phyloP scores from a whole-genome alignment of 306 rosid genomes.

The Quercus bicolor region DNA sequence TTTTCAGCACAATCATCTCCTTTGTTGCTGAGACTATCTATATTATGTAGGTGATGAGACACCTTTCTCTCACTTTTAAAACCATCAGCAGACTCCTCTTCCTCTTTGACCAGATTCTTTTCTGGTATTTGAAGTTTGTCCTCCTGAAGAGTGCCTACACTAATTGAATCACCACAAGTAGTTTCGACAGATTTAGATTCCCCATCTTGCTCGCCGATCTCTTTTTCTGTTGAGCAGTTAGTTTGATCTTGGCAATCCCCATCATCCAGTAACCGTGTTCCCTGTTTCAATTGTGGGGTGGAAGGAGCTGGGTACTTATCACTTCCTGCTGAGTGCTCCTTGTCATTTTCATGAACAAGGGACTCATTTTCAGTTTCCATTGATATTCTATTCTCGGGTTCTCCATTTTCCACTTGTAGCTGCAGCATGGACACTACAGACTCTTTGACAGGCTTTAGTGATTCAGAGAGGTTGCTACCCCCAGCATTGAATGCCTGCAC shows the following conservation, averaged over 20 bases:
- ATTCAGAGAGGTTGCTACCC: slow-evolving; percentile 39
- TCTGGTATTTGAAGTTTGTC: slow-evolving; percentile 29
- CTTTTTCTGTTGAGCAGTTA: slow-evolving; percentile 62
- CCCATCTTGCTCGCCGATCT: slow-evolving; percentile 61
- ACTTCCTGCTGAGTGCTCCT: slow-evolving; percentile 52
- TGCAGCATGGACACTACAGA: slow-evolving; percentile 51
- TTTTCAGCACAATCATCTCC: slow-evolving; percentile 29
- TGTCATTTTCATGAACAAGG: slow-evolving; percentile 36
- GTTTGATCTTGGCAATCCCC: slow-evolving; percentile 89
- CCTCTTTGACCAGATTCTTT: slow-evolving; percentile 39
- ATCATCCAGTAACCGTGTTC: slow-evolving; percentile 64
- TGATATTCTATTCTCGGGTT: slow-evolving; percentile 22
- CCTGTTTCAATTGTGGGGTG: slow-evolving; percentile 85
- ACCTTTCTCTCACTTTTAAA: slow-evolving; percentile 30
- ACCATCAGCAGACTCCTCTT: slow-evolving; percentile 49
- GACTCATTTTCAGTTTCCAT: slow-evolving; percentile 37
- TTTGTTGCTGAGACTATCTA: slow-evolving; percentile 23
- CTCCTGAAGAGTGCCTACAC: slow-evolving; percentile 38
- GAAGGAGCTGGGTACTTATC: slow-evolving; percentile 98
- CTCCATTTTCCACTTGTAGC: slow-evolving; percentile 41
- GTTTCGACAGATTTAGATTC: slow-evolving; percentile 83
- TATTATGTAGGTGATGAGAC: slow-evolving; percentile 28
- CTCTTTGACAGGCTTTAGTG: slow-evolving; percentile 65
- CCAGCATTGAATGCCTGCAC: slow-evolving; percentile 88
- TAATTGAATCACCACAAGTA: slow-evolving; percentile 42